phyloP scores from a whole-genome alignment of 2,329 filamentous ascomycete species.

The Trichoderma citrinoviride region DNA sequence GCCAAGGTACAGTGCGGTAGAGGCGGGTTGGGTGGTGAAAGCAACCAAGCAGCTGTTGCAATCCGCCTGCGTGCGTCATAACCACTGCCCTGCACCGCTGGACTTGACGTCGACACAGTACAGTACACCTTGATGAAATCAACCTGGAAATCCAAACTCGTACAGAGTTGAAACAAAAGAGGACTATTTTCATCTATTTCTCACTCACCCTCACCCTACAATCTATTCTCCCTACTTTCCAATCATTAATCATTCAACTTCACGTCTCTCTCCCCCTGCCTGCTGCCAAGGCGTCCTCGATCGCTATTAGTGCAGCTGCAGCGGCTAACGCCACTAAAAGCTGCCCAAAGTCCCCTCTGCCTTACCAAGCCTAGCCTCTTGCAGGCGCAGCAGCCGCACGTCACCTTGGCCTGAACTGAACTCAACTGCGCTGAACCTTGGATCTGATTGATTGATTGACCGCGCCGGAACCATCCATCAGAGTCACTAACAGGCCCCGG shows the following conservation, averaged over 20 bases:
- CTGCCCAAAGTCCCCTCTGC: not conserved
- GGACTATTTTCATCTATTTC: too few species aligned
- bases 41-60: not conserved
- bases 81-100: not conserved
- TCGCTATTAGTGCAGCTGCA: not conserved
- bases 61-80: not conserved
- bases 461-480: conserved; percentile 13
- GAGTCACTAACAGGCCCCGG: conserved; percentile 12
- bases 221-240: not conserved
- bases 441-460: conserved; percentile 8
- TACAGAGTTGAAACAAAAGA: too few species aligned
- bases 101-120: not conserved
- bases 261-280: not conserved
- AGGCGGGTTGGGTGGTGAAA: not conserved
- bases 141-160: too few species aligned
- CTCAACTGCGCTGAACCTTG: too few species aligned
- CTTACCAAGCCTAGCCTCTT: conserved; percentile 5
- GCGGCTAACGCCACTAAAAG: not conserved
- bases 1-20: not conserved
- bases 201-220: not conserved
- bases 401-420: not conserved
- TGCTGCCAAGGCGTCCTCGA: not conserved
- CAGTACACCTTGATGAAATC: too few species aligned
- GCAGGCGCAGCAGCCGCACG: conserved; percentile 14
- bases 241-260: not conserved